phyloP scores from a whole-genome alignment of 805 yeast genomes.

The Saturnispora saitoi region DNA sequence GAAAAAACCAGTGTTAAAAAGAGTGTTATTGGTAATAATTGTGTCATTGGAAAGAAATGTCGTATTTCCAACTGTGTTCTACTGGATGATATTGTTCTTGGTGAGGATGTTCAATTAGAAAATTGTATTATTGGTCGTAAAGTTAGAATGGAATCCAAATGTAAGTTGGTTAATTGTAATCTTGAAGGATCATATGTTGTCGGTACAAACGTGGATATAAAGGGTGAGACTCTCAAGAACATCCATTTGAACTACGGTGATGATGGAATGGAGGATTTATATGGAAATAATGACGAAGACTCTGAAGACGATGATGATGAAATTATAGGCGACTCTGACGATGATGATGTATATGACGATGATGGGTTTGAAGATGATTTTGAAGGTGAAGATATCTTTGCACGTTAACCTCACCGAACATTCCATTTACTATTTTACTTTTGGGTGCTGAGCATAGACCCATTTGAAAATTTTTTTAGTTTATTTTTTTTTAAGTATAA shows the following conservation, averaged over 20 bases:
- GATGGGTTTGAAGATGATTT: constrained; percentile 50
- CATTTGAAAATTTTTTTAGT: not conserved
- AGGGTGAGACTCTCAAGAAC: constrained; percentile 33
- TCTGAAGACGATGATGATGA: constrained; percentile 33
- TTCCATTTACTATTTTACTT: no score
- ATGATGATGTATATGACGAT: constrained; percentile 43
- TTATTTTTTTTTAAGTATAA: not conserved
- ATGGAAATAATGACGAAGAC: constrained; percentile 25
- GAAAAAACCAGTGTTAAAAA: constrained; percentile 84
- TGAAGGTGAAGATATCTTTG: constrained; percentile 33
- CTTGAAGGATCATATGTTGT: constrained; percentile 77
- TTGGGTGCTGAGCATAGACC: not conserved
- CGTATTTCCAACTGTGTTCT: constrained; percentile 81
- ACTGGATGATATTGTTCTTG: constrained; percentile 60
- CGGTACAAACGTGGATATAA: constrained; percentile 39
- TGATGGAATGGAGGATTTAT: constrained; percentile 20
- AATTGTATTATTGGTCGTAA: constrained; percentile 77
- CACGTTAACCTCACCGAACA: constrained; percentile 11
- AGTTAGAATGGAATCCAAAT: constrained; percentile 55
- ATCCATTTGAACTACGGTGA: constrained; percentile 26
- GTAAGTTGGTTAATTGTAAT: constrained; percentile 68
- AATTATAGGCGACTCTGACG: constrained; percentile 8
- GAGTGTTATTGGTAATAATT: constrained; percentile 66
- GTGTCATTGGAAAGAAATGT: constrained; percentile 77
- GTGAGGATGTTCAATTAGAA: constrained; percentile 71